Evolutionary conservation across 257 asterid species (phyloP), one percentile per base, ranked within the genome.

Genomic region (Ocimum tenuiflorum): DNA sequence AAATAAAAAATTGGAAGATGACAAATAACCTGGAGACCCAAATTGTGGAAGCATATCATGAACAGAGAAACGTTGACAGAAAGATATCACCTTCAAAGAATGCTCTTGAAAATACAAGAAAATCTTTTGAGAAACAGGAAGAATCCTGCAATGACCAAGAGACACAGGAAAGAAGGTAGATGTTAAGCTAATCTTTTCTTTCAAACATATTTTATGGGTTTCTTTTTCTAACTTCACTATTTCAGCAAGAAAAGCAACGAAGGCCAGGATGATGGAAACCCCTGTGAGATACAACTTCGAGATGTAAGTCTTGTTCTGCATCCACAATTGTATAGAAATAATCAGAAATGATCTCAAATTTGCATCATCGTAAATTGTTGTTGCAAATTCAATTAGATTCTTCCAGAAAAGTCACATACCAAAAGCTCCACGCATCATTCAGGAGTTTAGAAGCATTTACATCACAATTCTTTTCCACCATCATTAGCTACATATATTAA

Each of bases 161-260:
- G 60, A 63, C 51, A 24, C 81, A 74, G 72, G 69, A 58, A 67
- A 67, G 82, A 57, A 80, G 91, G 97, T 90, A 75, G 7, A 13
- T 29, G 63, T 73, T 67, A 3, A 69, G 11, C 31, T 52, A 36
- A 64, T 24, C 41, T 64, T 70, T 23, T 46, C 70, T 45, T 20
- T 62, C 53, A 63, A 67, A 45, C 63, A 31, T 24, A 64, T 13
- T 62, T 49, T 41, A 29, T 38, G 17, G 42, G 8, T 45, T 60
- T 67, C 43, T 53, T 23, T 60, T 56, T 52, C 77, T 77, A 41
- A 80, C 71, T 52, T 38, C 27, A 8, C 65, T 23, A 41, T 72
- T 75, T 81, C 89, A 84, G 91, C 74, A 67, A 48, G 57, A 27
- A 67, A 48, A 64, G 70, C 59, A 71, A 64, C 68, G 82, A 67